Evolutionary conservation across 139 green algal genomes (phyloP), one percentile per base, ranked within the genome.

Genomic region (Closterium sp.): DNA sequence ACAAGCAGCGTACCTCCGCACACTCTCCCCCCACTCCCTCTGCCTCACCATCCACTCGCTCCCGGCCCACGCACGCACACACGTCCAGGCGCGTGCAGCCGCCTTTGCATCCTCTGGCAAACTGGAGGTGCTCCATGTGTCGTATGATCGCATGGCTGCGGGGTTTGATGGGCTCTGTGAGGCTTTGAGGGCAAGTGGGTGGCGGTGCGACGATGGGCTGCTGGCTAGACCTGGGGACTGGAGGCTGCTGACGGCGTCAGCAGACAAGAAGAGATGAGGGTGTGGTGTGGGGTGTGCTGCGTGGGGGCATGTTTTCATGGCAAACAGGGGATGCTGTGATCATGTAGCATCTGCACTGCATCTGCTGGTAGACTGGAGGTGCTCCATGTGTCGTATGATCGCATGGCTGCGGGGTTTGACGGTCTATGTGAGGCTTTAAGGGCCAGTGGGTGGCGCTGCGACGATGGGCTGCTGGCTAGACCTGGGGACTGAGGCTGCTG

Each of bases 1-100:
- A 43, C 38, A 94, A 28, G 34, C 76, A n/a, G 34, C 33, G 19
- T 88, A 35, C 91, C 31, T 92, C 34, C 90, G 23, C 38, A 84
- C 87, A 33, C 86, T 34, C 90, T 76, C 30, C 69, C 6, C 6
- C 85, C 35, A 89, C 33, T 36, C 0, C 30, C 23, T 91, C 76
- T 84, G 35, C 34, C 81, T 21, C 69, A 81, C 55, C 55, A 84
- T 69, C 9, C 43, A 69, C 43, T 69, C 43, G 2, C 43, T 69
- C 43, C 12, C 43, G 2, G 12, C 43, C 43, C 43, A 69, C 21
- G 43, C 43, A 16, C 34, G 87, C 55, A 28, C 23, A 0, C 35
- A 34, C 81, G 81, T 86, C 81, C 81, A 34, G 16, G n/a, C 28
- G 21, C 81, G 34, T 5, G 87, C 87, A 90, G 35, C 34, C 28